phyloP scores from a whole-genome alignment of 2,329 filamentous ascomycete species.

The Geosmithia putterillii region DNA sequence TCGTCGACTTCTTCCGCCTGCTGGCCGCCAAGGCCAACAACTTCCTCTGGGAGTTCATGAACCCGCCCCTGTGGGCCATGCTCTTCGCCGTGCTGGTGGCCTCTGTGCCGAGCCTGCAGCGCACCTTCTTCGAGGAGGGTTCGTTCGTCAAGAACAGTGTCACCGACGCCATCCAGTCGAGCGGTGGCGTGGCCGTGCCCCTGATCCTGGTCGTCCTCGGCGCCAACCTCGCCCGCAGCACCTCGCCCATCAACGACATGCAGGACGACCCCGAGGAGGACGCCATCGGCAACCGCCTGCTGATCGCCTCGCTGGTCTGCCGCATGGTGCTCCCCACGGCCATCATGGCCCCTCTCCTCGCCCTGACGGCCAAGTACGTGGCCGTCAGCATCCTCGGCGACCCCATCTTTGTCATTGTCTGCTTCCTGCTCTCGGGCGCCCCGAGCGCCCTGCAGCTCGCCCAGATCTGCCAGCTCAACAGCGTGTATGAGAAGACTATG shows the following conservation, averaged over 20 bases:
- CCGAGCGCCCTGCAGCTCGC: conserved; percentile 89
- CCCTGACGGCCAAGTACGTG: conserved; percentile 77
- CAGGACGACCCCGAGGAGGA: conserved; percentile 59
- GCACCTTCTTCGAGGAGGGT: conserved; percentile 75
- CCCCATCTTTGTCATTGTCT: conserved; percentile 95
- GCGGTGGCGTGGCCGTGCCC: conserved; percentile 83
- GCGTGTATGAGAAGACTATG: conserved; percentile 92
- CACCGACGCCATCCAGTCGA: conserved; percentile 74
- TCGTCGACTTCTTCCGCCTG: conserved; percentile 8
- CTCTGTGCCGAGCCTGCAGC: conserved; percentile 71
- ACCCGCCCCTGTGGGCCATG: conserved; percentile 90
- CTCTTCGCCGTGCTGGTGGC: conserved; percentile 72
- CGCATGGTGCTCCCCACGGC: conserved; percentile 88
- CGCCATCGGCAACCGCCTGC: conserved; percentile 57
- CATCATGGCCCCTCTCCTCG: conserved; percentile 84
- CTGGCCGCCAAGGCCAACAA: conserved; percentile 29
- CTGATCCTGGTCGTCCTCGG: conserved; percentile 91
- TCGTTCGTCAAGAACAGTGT: conserved; percentile 90
- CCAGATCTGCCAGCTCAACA: conserved; percentile 97
- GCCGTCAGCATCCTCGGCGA: conserved; percentile 92
- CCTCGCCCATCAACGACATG: conserved; percentile 54
- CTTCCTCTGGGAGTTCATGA: conserved; percentile 82
- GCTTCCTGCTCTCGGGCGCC: conserved; percentile 88
- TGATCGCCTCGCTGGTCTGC: conserved; percentile 74
- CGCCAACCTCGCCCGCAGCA: conserved; percentile 88